These are phyloP conservation scores for Didymellaceae sp. DNA, from an alignment of 2,329 filamentous ascomycete species.

Conservation along the genomic window DNA sequence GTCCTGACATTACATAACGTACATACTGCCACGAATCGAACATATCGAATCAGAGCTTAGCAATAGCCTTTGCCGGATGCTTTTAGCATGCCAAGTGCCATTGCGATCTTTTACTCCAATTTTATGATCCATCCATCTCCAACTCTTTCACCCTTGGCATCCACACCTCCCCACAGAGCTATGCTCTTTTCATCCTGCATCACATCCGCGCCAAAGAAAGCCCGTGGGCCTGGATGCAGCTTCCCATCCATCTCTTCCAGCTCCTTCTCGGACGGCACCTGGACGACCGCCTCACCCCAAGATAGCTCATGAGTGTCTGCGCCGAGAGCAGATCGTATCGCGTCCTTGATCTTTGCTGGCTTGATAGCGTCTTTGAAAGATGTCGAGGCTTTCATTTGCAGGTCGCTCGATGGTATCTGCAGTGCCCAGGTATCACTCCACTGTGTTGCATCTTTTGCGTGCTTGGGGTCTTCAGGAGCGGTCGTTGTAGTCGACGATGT, in stretches of 20 bases:
- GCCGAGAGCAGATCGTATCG: constrained; percentile 50
- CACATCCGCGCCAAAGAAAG: constrained; percentile 51
- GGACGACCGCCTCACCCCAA: constrained; percentile 53
- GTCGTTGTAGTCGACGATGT: background rate
- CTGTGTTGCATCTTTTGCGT: constrained; percentile 28
- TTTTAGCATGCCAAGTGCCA: no score
- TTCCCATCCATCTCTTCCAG: constrained; percentile 49
- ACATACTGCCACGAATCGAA: no score
- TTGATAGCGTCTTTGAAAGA: constrained; percentile 43
- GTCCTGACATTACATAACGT: no score
- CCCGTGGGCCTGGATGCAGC: constrained; percentile 53
- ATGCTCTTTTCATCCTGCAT: constrained; percentile 46
- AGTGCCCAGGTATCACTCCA: constrained; percentile 55
- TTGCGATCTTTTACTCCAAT: constrained; percentile 39
- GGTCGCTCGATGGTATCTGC: constrained; percentile 50
- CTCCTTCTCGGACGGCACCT: constrained; percentile 40
- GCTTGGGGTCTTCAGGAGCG: constrained; percentile 14
- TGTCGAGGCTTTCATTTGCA: constrained; percentile 32
- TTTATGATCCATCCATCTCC: constrained; percentile 55
- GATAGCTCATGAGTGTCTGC: constrained; percentile 49
- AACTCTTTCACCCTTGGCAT: constrained; percentile 52
- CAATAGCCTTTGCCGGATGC: no score
- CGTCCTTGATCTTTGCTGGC: constrained; percentile 54
- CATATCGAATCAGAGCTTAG: no score
- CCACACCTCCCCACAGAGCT: constrained; percentile 53